Conservation (phyloP, 225 moss, liverwort and hornwort species). For the Pseudoscleropodium purum region DNA sequence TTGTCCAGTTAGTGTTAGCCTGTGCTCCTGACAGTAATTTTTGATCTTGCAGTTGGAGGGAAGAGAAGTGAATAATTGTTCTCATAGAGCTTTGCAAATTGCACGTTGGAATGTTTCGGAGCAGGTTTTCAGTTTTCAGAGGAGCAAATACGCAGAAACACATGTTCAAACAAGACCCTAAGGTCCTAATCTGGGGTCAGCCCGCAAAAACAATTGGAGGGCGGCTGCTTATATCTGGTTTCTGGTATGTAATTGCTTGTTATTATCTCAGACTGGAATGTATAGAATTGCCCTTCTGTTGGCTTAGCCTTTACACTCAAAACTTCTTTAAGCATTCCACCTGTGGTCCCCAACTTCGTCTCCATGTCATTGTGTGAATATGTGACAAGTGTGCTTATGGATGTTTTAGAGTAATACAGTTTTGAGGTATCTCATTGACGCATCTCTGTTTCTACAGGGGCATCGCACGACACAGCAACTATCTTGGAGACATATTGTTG, state of each 20-base stretch:
- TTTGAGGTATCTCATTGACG: neutral
- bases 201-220: slow-evolving; percentile 71
- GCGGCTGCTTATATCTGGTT: slow-evolving; percentile 77
- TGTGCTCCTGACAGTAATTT: neutral
- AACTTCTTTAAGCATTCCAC: neutral
- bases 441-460: slow-evolving; percentile 47
- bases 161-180: slow-evolving; percentile 77
- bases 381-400: neutral
- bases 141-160: slow-evolving; percentile 96
- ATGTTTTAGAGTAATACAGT: neutral
- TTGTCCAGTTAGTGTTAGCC: neutral
- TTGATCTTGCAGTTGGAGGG: neutral
- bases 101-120: neutral
- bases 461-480: slow-evolving; percentile 95
- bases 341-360: neutral
- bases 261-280: neutral
- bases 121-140: slow-evolving; percentile 77
- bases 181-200: slow-evolving; percentile 76
- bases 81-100: neutral
- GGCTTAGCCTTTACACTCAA: neutral
- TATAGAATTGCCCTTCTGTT: neutral
- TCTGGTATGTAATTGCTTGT: slow-evolving; percentile 48
- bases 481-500: slow-evolving; percentile 85
- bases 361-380: neutral
- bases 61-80: neutral